Evolutionary conservation across 176 grass and related monocot species (phyloP), one percentile per base, ranked within the genome.

Genomic region (Thalia dealbata): DNA sequence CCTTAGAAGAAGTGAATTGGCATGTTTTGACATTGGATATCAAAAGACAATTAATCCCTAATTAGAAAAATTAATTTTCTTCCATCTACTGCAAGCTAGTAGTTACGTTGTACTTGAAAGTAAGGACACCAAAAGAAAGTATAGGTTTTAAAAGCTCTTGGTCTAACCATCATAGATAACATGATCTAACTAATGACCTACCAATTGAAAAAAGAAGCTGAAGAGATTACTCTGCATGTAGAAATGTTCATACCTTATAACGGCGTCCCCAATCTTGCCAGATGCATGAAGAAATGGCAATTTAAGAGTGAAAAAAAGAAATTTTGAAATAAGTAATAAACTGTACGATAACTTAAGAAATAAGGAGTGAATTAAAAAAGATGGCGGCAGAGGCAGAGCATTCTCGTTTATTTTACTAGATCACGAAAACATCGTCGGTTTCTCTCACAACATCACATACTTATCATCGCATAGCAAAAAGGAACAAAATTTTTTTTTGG

Each of bases 401-500:
- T 15, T 63, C 61, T 44, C 38, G 23, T 42, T 68, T 68, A 68
- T 68, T 68, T 12, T 44, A 44, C 35, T 23, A 68, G 38, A 43
- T 68, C 65, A 43, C 21, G 19, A 12, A 22, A 43, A 68, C 19
- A 13, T 68, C 27, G 9, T 42, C 35, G 10, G n/a, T 43, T 68
- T 68, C 65, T 68, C 38, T 44, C 38, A 43, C 10, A 43, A 45
- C 65, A 23, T 44, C 65, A 43, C 65, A 23, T 45, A 23, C 32
- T 43, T 22, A 42, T 8, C 16, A 68, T 22, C 21, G 35, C 65
- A 43, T 68, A 45, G 44, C 15, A n/a, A 75, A 75, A 64, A 48
- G 19, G 27, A 21, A 0, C 58, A 75, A 75, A 64, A 75, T 30
- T 50, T 75, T 73, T 52, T 46, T 18, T 12, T 19, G 73, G 15